phyloP scores from a whole-genome alignment of 2,329 filamentous ascomycete genomes.

The Colletotrichum abscissum region DNA sequence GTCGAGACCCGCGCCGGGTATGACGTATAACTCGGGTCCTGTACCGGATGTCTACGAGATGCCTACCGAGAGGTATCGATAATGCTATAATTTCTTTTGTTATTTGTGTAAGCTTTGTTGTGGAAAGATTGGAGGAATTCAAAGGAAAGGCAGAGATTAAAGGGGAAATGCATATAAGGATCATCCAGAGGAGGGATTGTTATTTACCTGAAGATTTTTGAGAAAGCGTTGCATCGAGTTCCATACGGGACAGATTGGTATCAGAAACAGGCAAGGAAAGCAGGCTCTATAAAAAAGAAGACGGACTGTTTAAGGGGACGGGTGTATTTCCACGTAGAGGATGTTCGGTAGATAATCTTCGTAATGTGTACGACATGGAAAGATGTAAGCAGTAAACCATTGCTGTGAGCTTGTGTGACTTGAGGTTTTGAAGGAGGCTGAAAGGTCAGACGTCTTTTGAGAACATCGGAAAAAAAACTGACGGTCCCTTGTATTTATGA shows the following conservation, averaged over 20 bases:
- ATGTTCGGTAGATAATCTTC: slow-evolving; percentile 23
- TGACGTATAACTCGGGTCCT: slow-evolving; percentile 47
- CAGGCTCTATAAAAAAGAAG: not conserved
- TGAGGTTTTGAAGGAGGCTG: no score
- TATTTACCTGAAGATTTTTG: not conserved
- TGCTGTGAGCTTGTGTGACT: not conserved
- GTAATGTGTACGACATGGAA: slow-evolving; percentile 29
- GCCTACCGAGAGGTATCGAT: slow-evolving; percentile 52
- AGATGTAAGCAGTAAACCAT: not conserved
- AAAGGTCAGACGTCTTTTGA: no score
- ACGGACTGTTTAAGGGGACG: not conserved
- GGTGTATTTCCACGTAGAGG: not conserved
- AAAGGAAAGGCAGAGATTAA: not conserved
- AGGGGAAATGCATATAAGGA: not conserved
- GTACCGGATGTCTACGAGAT: slow-evolving; percentile 53
- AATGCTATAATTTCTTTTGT: slow-evolving; percentile 25
- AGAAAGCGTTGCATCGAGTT: slow-evolving; percentile 3
- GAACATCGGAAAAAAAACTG: no score
- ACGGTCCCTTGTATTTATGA: no score
- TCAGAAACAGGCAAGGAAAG: not conserved
- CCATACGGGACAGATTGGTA: not conserved
- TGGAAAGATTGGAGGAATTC: not conserved
- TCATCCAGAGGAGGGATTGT: not conserved
- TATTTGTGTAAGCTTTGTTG: not conserved
- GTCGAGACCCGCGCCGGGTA: slow-evolving; percentile 43